Conservation (phyloP, 768 basidiomycete species). For the Termitomyces sp. region DNA sequence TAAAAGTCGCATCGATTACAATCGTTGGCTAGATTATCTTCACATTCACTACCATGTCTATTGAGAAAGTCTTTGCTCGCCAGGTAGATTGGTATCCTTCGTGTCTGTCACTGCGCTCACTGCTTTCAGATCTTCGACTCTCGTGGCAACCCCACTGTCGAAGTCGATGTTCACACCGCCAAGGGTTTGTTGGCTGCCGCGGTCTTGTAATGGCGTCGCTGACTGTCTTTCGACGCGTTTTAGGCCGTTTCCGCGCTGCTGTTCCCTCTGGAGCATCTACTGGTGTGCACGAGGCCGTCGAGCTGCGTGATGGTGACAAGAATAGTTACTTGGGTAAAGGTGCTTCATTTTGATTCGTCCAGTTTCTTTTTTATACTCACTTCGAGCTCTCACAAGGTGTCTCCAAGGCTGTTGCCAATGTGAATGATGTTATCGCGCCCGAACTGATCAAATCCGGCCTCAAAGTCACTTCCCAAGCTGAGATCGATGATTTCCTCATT, state of each 20-base stretch:
- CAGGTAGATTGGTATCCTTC: constrained; percentile 48
- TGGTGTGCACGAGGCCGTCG: constrained; percentile 96
- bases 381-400: constrained; percentile 57
- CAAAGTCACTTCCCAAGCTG: constrained; percentile 85
- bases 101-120: constrained; percentile 12
- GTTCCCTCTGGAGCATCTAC: constrained; percentile 99
- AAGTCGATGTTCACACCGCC: constrained; percentile 82
- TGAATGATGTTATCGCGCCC: constrained; percentile 88
- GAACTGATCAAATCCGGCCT: constrained; percentile 81
- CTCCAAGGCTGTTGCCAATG: constrained; percentile 87
- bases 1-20: constrained; percentile 33
- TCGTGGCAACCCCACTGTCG: constrained; percentile 96
- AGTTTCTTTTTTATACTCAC: constrained; percentile 1
- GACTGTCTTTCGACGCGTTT: constrained; percentile 11
- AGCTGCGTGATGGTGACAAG: constrained; percentile 97
- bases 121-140: constrained; percentile 91
- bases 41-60: constrained; percentile 61
- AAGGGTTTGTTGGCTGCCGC: constrained; percentile 52
- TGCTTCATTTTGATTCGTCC: constrained; percentile 21
- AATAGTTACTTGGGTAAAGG: constrained; percentile 93
- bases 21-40: constrained; percentile 17
- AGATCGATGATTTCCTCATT: constrained; percentile 97
- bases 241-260: constrained; percentile 89
- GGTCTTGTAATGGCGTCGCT: neutral
- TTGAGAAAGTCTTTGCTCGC: constrained; percentile 88